These are phyloP conservation scores for Nakazawaea pomicola DNA, from an alignment of 805 yeast genomes.

Conservation along the genomic window DNA sequence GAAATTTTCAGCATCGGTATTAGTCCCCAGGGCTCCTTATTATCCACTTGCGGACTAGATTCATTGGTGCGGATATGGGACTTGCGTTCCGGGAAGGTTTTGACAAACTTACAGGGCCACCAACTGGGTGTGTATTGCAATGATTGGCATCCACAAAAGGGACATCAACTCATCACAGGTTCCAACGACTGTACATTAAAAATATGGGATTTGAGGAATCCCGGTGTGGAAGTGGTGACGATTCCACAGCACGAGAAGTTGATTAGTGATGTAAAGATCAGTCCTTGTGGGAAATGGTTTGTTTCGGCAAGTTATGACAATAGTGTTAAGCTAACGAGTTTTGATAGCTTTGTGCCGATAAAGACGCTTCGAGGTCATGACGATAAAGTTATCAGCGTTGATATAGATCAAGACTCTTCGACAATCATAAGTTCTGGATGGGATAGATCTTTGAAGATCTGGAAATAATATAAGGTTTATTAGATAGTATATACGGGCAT, in stretches of 20 bases:
- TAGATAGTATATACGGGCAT: constrained; percentile 70
- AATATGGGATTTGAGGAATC: constrained; percentile 77
- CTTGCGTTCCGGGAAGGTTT: constrained; percentile 66
- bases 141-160: constrained; percentile 76
- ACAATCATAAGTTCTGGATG: constrained; percentile 66
- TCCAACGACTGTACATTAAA: constrained; percentile 77
- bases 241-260: constrained; percentile 75
- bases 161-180: constrained; percentile 73
- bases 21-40: constrained; percentile 74
- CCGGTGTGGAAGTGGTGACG: constrained; percentile 28
- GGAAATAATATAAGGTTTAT: constrained; percentile 35
- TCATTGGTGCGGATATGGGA: constrained; percentile 79
- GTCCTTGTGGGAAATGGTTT: constrained; percentile 28
- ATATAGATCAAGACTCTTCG: constrained; percentile 38
- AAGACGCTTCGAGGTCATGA: constrained; percentile 50
- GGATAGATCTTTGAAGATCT: constrained; percentile 75
- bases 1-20: constrained; percentile 59
- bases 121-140: constrained; percentile 62
- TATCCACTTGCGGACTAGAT: constrained; percentile 78
- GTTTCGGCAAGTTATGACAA: constrained; percentile 67
- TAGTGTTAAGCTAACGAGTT: constrained; percentile 53
- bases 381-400: constrained; percentile 73
- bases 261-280: constrained; percentile 61
- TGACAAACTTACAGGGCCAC: constrained; percentile 62
- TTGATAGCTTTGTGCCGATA: constrained; percentile 64